Evolutionary conservation across 768 basidiomycete species (phyloP).

Genomic region (Phlebiopsis gigantea): DNA sequence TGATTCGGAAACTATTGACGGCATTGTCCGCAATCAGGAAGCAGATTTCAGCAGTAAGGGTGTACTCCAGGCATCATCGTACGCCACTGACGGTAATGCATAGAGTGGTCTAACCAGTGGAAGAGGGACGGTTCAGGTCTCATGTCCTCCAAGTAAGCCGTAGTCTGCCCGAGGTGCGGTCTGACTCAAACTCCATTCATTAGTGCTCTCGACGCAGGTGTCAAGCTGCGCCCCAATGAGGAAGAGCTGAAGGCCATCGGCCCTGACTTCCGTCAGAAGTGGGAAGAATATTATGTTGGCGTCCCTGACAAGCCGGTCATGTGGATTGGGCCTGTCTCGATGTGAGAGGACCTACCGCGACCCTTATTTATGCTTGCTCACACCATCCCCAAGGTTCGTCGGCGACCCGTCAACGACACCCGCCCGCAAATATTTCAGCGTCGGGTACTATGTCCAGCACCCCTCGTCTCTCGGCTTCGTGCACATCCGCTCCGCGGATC

Average conservation of each 20-base stretch:
- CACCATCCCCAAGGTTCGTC: slow-evolving; percentile 10
- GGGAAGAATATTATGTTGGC: slow-evolving; percentile 45
- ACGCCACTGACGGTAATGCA: neutral
- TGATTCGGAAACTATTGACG: slow-evolving; percentile 13
- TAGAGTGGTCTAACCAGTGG: slow-evolving; percentile 16
- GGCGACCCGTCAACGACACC: slow-evolving; percentile 14
- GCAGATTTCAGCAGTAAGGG: slow-evolving; percentile 10
- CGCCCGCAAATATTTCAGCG: slow-evolving; percentile 18
- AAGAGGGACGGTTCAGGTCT: slow-evolving; percentile 11
- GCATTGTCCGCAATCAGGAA: slow-evolving; percentile 12
- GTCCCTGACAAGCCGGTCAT: slow-evolving; percentile 53
- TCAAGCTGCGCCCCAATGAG: slow-evolving; percentile 48
- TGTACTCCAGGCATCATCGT: neutral
- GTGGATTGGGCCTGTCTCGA: slow-evolving; percentile 35
- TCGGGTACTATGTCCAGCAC: slow-evolving; percentile 12
- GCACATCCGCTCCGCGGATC: slow-evolving; percentile 20
- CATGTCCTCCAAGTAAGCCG: slow-evolving; percentile 15
- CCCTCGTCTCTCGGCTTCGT: slow-evolving; percentile 19
- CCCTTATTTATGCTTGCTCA: neutral
- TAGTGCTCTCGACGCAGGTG: slow-evolving; percentile 50
- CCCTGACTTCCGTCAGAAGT: slow-evolving; percentile 40
- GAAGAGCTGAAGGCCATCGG: slow-evolving; percentile 47
- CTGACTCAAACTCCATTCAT: neutral
- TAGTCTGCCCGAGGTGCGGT: neutral
- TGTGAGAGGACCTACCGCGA: slow-evolving; percentile 16